These are phyloP conservation scores for Arabis alpina DNA, from an alignment of 345 rosid genomes.

Conservation along the genomic window DNA sequence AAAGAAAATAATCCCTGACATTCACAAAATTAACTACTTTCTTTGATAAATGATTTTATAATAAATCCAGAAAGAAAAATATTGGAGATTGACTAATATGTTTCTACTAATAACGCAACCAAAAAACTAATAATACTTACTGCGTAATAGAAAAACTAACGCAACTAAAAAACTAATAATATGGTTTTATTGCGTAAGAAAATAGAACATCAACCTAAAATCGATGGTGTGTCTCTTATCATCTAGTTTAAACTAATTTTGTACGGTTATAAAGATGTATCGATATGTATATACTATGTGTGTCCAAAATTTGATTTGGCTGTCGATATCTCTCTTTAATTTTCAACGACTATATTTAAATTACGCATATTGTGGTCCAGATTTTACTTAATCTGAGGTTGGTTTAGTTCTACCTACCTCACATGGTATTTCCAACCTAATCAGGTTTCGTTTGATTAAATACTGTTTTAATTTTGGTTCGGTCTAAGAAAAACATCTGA, in stretches of 20 bases:
- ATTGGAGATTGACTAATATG: no score
- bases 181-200: not conserved
- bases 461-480: not conserved
- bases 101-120: no score
- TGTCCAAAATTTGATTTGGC: not conserved
- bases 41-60: no score
- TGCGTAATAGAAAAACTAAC: no score
- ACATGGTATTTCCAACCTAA: not conserved
- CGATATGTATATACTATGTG: not conserved
- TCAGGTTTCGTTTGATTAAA: not conserved
- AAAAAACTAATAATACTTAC: not conserved
- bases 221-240: conserved; percentile 24
- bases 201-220: conserved; percentile 13
- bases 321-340: not conserved
- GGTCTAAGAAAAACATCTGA: not conserved
- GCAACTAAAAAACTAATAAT: no score
- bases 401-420: not conserved
- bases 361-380: not conserved
- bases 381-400: not conserved
- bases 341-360: not conserved
- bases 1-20: no score
- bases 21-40: no score
- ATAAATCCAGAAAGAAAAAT: no score
- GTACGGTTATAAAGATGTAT: not conserved
- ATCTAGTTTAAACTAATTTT: not conserved